Evolutionary conservation across 495 filamentous ascomycete genomes (phyloP).

Genomic region (Neurospora africana): DNA sequence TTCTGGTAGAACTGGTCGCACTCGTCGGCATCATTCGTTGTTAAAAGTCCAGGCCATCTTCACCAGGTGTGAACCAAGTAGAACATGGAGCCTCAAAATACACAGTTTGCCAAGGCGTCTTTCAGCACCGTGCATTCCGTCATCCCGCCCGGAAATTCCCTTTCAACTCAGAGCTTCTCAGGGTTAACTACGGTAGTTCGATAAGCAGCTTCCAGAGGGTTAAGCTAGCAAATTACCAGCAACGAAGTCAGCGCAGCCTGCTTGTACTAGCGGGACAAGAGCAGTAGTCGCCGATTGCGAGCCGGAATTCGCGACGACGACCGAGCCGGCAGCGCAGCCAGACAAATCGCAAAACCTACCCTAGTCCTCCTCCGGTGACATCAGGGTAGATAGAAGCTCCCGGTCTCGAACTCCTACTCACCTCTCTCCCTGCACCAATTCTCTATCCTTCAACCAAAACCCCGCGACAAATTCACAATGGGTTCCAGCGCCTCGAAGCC

Average conservation of each 20-base stretch:
- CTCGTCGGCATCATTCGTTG: background rate
- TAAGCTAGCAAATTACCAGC: background rate
- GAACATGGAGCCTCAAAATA: background rate
- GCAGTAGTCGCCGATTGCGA: background rate
- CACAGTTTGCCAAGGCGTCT: background rate
- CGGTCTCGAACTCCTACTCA: background rate
- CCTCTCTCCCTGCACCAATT: background rate
- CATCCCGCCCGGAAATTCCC: background rate
- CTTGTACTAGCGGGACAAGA: background rate
- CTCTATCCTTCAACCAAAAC: background rate
- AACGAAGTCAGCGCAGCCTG: background rate
- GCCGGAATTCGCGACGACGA: background rate
- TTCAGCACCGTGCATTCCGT: background rate
- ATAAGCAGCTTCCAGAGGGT: background rate
- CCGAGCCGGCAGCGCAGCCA: background rate
- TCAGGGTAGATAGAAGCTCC: background rate
- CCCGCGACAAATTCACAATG: slow-evolving; percentile 21
- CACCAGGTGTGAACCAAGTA: background rate
- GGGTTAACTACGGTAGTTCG: background rate
- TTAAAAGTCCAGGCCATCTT: background rate
- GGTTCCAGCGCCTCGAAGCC: slow-evolving; percentile 42
- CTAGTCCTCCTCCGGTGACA: background rate
- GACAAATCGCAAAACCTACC: background rate
- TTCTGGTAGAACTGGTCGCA: background rate
- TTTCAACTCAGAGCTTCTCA: background rate